phyloP scores from a whole-genome alignment of 2,329 filamentous ascomycete genomes.

The Akanthomyces uredinophilus region DNA sequence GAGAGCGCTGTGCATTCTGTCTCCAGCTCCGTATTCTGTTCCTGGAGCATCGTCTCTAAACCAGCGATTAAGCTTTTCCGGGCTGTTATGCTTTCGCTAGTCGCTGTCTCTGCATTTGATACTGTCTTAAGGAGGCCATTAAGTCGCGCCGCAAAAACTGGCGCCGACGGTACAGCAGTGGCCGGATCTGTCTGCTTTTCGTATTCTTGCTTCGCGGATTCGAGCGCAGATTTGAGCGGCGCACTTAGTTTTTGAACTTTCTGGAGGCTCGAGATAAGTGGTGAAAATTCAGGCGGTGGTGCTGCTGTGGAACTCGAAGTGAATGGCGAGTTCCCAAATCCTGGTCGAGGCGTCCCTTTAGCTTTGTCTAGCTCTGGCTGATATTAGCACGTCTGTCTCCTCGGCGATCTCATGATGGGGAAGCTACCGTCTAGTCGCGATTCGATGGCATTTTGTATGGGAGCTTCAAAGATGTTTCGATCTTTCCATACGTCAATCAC shows the following conservation, averaged over 20 bases:
- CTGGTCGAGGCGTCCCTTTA: slow-evolving; percentile 46
- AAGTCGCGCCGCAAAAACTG: slow-evolving; percentile 85
- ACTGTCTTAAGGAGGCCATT: slow-evolving; percentile 86
- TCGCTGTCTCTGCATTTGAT: slow-evolving; percentile 80
- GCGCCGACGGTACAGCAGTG: slow-evolving; percentile 67
- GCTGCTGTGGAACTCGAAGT: slow-evolving; percentile 49
- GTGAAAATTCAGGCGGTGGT: slow-evolving; percentile 56
- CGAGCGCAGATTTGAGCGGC: slow-evolving; percentile 60
- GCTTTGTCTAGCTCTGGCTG: slow-evolving; percentile 57
- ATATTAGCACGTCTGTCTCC: slow-evolving; percentile 17
- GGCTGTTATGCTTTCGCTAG: slow-evolving; percentile 84
- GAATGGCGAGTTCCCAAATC: slow-evolving; percentile 50
- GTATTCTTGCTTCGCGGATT: slow-evolving; percentile 74
- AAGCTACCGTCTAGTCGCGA: slow-evolving; percentile 67
- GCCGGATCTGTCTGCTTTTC: slow-evolving; percentile 73
- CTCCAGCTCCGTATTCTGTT: slow-evolving; percentile 63
- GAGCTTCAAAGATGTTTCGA: slow-evolving; percentile 73
- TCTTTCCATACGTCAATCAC: slow-evolving; percentile 95
- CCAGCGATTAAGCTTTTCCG: slow-evolving; percentile 71
- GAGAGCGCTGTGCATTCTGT: slow-evolving; percentile 63
- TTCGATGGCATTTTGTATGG: slow-evolving; percentile 78
- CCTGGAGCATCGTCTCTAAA: slow-evolving; percentile 75
- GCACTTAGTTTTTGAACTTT: slow-evolving; percentile 67
- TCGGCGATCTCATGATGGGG: too few species aligned
- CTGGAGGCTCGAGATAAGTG: slow-evolving; percentile 69